phyloP scores from a whole-genome alignment of 176 grass and related monocot genomes.

The Carex littledalei region DNA sequence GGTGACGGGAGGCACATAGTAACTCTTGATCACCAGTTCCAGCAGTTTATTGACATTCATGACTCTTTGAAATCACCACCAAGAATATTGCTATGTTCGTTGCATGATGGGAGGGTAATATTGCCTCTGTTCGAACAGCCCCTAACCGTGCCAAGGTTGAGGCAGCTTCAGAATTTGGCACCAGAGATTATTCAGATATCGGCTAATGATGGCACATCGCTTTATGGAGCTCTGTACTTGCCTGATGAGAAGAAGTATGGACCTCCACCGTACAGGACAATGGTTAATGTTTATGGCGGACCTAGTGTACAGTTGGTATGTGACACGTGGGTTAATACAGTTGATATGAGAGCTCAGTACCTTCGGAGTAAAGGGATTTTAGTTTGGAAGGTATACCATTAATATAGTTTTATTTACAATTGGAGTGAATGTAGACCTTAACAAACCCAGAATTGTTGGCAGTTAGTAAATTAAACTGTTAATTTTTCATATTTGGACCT shows the following conservation, averaged over 20 bases:
- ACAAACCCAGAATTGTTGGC: background rate
- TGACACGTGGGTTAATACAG: constrained; percentile 93
- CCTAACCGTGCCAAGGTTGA: constrained; percentile 44
- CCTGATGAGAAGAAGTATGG: constrained; percentile 86
- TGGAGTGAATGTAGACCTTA: too few species aligned
- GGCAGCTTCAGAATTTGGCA: constrained; percentile 62
- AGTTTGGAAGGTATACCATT: constrained; percentile 95
- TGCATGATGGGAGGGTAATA: constrained; percentile 81
- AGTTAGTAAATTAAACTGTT: background rate
- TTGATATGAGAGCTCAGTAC: constrained; percentile 99
- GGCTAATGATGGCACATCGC: constrained; percentile 65
- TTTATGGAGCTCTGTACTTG: constrained; percentile 82
- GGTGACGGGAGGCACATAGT: constrained; percentile 79
- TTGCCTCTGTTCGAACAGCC: constrained; percentile 81
- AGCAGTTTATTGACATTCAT: constrained; percentile 88
- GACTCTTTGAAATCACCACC: constrained; percentile 82
- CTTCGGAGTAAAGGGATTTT: constrained; percentile 86
- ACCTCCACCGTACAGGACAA: constrained; percentile 83
- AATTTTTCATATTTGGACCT: too few species aligned
- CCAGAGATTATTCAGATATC: constrained; percentile 81
- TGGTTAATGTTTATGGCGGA: constrained; percentile 85
- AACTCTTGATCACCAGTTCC: constrained; percentile 91
- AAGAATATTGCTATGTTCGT: constrained; percentile 68
- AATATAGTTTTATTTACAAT: too few species aligned
- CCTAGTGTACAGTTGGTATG: constrained; percentile 83